Conservation (phyloP, 2,329 filamentous ascomycete species). For the Claviceps arundinis region DNA sequence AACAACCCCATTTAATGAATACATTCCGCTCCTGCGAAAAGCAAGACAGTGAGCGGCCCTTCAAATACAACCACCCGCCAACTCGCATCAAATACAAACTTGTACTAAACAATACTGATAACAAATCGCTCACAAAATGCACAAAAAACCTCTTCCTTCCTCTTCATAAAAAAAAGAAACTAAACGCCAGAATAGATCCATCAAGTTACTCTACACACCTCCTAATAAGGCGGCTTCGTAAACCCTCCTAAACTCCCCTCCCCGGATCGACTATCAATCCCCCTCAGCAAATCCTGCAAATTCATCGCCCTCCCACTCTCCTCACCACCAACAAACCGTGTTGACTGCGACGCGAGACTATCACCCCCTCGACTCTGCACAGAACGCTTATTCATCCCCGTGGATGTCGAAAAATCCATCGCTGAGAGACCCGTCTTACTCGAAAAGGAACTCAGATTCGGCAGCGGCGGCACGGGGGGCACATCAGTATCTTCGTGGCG, state of each 20-base stretch:
- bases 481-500: slow-evolving; percentile 23
- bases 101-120: no score
- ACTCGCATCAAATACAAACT: no score
- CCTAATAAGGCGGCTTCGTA: slow-evolving; percentile 36
- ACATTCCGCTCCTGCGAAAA: no score
- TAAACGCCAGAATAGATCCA: neutral
- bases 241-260: slow-evolving; percentile 33
- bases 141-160: no score
- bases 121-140: no score
- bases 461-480: slow-evolving; percentile 44
- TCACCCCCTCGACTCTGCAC: slow-evolving; percentile 30
- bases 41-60: no score
- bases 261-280: slow-evolving; percentile 34
- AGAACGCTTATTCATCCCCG: slow-evolving; percentile 14
- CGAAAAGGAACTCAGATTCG: slow-evolving; percentile 21
- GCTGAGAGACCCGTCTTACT: slow-evolving; percentile 14
- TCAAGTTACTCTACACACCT: no score
- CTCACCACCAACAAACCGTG: slow-evolving; percentile 16
- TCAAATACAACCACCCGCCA: no score
- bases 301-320: slow-evolving; percentile 23
- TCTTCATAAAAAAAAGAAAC: neutral
- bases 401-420: neutral
- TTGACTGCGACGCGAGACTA: slow-evolving; percentile 21
- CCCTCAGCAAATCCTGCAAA: slow-evolving; percentile 34
- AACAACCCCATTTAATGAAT: no score